phyloP scores from a whole-genome alignment of 148 eudicot species.

The Silene latifolia region DNA sequence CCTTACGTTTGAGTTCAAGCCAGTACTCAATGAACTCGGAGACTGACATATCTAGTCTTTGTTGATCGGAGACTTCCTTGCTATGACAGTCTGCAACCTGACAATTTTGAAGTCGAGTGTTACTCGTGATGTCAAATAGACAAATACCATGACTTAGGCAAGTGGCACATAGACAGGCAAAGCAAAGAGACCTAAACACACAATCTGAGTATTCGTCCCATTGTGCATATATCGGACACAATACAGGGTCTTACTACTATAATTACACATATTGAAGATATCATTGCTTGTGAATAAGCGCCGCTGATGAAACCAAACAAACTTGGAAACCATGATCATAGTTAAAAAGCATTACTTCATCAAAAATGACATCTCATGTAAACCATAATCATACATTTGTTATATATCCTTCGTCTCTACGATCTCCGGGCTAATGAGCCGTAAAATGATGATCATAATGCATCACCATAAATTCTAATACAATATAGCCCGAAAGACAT shows the following conservation, averaged over 20 bases:
- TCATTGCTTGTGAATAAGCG: background rate
- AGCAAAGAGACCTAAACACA: background rate
- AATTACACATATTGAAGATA: background rate
- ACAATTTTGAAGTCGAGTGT: slow-evolving; percentile 12
- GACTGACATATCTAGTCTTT: slow-evolving; percentile 69
- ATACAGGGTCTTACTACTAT: background rate
- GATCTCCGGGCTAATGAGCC: too few relatives aligned
- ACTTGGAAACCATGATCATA: background rate
- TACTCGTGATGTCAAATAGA: background rate
- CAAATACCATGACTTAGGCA: slow-evolving; percentile 6
- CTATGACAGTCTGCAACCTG: slow-evolving; percentile 82
- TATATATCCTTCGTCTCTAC: too few relatives aligned
- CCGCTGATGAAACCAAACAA: background rate
- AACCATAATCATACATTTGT: background rate
- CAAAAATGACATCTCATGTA: background rate
- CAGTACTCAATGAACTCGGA: slow-evolving; percentile 70
- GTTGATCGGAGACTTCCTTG: slow-evolving; percentile 77
- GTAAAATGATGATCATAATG: too few relatives aligned
- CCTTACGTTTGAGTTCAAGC: slow-evolving; percentile 31
- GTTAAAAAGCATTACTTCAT: background rate
- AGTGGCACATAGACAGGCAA: background rate
- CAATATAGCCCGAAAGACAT: too few relatives aligned
- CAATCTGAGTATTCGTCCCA: background rate
- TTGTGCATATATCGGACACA: background rate
- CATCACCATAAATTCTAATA: too few relatives aligned